Percentiles rank a stretch among this genome's conserved stretches.
These are phyloP conservation scores for Mucor circinelloides DNA, from an alignment of 371 early-diverging fungal genomes.

Conservation along the genomic window DNA sequence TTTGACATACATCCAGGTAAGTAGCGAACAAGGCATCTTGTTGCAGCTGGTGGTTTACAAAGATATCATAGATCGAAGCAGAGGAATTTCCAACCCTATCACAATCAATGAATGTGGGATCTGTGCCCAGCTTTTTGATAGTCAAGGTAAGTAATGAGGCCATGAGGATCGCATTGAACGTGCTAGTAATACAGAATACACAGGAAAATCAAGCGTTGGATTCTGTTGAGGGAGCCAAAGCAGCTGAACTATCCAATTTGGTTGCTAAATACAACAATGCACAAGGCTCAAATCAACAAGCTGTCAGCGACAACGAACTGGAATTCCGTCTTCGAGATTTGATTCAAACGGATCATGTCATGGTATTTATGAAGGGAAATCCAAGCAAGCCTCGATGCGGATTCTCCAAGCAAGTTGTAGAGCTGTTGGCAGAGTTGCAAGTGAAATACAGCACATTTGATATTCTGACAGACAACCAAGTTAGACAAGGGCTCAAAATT, in stretches of 20 bases:
- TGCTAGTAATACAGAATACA: neutral
- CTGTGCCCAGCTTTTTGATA: neutral
- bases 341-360: conserved; percentile 59
- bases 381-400: conserved; percentile 86
- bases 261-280: neutral
- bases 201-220: neutral
- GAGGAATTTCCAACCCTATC: conserved; percentile 56
- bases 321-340: conserved; percentile 69
- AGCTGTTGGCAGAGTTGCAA: conserved; percentile 62
- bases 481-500: conserved; percentile 90
- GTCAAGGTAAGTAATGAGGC: neutral
- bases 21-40: neutral
- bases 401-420: conserved; percentile 74
- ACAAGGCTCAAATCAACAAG: neutral
- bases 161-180: neutral
- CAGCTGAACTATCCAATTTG: neutral
- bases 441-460: conserved; percentile 75
- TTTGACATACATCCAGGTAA: neutral
- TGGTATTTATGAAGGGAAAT: conserved; percentile 94
- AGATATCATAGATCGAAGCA: neutral
- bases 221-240: neutral
- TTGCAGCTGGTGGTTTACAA: neutral
- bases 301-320: conserved; percentile 67
- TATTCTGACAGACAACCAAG: conserved; percentile 84
- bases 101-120: neutral